A percentile compares a stretch with the other conserved stretches of the same genome.
These are phyloP conservation scores for Aspergillus pseudotamarii DNA, from an alignment of 2,329 filamentous ascomycete genomes.

Conservation along the genomic window DNA sequence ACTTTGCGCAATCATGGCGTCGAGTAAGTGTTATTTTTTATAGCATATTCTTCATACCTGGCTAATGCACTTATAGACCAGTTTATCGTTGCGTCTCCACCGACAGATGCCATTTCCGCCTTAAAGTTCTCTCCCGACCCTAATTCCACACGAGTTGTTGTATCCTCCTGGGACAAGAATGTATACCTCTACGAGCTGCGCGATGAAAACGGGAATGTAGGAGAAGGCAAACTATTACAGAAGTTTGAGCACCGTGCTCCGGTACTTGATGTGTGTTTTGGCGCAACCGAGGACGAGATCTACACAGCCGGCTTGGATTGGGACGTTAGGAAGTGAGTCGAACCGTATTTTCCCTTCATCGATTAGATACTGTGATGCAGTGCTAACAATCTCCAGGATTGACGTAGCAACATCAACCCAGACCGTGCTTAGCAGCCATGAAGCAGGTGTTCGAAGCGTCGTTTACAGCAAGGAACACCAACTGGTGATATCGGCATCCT, in stretches of 20 bases:
- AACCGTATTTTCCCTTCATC: no score
- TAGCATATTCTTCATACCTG: no score
- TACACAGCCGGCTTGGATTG: conserved; percentile 87
- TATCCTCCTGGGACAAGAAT: conserved; percentile 91
- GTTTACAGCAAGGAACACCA: conserved; percentile 77
- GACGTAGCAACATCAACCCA: conserved; percentile 73
- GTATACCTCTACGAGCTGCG: conserved; percentile 84
- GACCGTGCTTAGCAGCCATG: conserved; percentile 76
- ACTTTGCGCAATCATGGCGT: conserved; percentile 39
- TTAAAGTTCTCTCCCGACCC: conserved; percentile 82
- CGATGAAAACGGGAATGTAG: conserved; percentile 56
- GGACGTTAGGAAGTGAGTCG: conserved; percentile 71
- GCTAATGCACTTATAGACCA: conserved; percentile 54
- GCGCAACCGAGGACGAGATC: conserved; percentile 76
- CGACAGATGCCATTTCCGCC: conserved; percentile 83
- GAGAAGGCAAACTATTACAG: conserved; percentile 65
- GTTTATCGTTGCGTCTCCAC: conserved; percentile 80
- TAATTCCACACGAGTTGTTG: conserved; percentile 74
- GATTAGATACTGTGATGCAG: background rate
- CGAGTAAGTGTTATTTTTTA: conserved; percentile 36
- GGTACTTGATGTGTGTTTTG: conserved; percentile 90
- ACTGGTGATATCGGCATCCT: conserved; percentile 85
- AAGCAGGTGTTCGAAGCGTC: conserved; percentile 77
- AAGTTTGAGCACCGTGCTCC: conserved; percentile 82
- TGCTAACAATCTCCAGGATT: conserved; percentile 52